Percentiles rank a stretch among this genome's conserved stretches.
phyloP scores from a whole-genome alignment of 169 alveolate genomes.

The Plasmodium relictum region DNA sequence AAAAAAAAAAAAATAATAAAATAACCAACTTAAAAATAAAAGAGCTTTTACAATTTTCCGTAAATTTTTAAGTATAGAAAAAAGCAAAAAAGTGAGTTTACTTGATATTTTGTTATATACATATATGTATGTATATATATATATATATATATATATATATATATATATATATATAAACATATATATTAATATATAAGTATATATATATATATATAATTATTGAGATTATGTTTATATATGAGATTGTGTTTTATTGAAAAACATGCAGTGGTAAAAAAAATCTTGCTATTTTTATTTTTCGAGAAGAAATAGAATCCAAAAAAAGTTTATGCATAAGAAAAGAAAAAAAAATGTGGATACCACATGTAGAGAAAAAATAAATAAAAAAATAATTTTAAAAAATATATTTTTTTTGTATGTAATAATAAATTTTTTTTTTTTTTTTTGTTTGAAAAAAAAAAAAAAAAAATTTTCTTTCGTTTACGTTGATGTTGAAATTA shows the following conservation, averaged over 20 bases:
- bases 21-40: neutral
- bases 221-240: neutral
- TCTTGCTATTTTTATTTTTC: slow-evolving; percentile 17
- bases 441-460: slow-evolving; percentile 5
- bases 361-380: slow-evolving; percentile 29
- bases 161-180: slow-evolving; percentile 12
- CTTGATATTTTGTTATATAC: neutral
- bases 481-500: slow-evolving; percentile 30
- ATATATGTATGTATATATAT: neutral
- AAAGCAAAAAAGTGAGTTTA: slow-evolving; percentile 2
- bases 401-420: neutral
- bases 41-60: slow-evolving; percentile 71
- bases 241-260: slow-evolving; percentile 28
- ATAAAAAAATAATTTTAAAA: slow-evolving; percentile 9
- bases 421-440: slow-evolving; percentile 7
- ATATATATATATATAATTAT: neutral
- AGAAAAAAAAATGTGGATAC: slow-evolving; percentile 24
- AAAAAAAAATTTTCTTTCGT: slow-evolving; percentile 11
- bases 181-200: neutral
- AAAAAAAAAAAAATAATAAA: too few species aligned
- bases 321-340: slow-evolving; percentile 2
- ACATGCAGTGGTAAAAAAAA: slow-evolving; percentile 43
- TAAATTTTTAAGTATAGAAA: slow-evolving; percentile 6
- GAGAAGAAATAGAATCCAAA: slow-evolving; percentile 28
- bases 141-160: slow-evolving; percentile 2